Evolutionary conservation across 2,329 filamentous ascomycete species (phyloP), one percentile per base, ranked within the genome.

Genomic region (Chaetomiaceae sp.): DNA sequence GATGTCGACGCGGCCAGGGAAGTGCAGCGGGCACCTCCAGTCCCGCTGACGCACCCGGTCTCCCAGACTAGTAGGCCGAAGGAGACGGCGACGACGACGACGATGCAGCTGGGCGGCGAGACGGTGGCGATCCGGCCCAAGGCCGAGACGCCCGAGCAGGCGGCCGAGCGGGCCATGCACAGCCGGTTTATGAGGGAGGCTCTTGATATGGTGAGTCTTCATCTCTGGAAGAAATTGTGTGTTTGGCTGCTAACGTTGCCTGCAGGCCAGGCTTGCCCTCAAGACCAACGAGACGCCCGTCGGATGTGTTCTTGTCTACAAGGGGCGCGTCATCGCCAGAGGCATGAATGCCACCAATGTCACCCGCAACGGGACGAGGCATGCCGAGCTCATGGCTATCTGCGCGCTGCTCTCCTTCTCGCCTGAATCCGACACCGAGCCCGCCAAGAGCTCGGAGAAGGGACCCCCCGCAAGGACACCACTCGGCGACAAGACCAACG

Each of bases 281-380:
- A 75, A 76, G 62, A 88, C 83, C 57, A 91, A 95, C 63, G 94
- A 99, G 74, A 97, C 95, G 1, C 94, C 94, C 1, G 94, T 99
- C 19, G 95, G 94, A 45, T 99, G 94, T 70, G 91, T 99, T 29
- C 84, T 99, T 49, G 91, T 97, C 20, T 81, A 91, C 67, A 72
- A 89, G 25, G 85, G 84, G 60, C 78, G 83, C 61, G 80, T 96
- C 59, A 91, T 99, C 60, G 91, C 89, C 38, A 82, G 81, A 59
- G 94, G 94, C 58, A 96, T 96, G 88, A 99, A 99, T 65, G 94
- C 95, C 59, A 99, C 94, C 49, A 99, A 96, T 65, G 80, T 88
- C 62, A 94, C 88, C 23, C 83, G 92, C 44, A 84, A 95, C 74
- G 94, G 94, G 40, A 97, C 94, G 43, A 84, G 91, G 23, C 94